These are phyloP conservation scores for Syncephalastrum contaminatum DNA, from an alignment of 371 early-diverging fungal species.

Conservation along the genomic window DNA sequence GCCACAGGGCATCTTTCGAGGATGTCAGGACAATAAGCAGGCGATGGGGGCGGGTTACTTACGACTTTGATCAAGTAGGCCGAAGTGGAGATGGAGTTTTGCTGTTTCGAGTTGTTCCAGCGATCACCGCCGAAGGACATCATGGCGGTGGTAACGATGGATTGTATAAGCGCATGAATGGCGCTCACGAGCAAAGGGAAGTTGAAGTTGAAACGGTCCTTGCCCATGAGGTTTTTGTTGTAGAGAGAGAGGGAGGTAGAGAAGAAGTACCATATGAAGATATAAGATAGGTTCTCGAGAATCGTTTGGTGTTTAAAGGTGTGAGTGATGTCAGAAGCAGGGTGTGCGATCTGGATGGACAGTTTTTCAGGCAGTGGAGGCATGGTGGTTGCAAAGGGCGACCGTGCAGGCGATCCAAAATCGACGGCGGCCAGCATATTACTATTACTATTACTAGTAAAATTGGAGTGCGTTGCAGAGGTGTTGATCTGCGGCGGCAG, in stretches of 20 bases:
- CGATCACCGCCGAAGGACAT: conserved; percentile 45
- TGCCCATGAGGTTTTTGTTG: conserved; percentile 80
- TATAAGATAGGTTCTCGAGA: conserved; percentile 43
- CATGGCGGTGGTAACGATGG: conserved; percentile 50
- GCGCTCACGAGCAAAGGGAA: conserved; percentile 80
- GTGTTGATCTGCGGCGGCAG: no score
- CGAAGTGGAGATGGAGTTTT: conserved; percentile 28
- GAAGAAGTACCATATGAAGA: conserved; percentile 61
- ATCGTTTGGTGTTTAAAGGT: conserved; percentile 17
- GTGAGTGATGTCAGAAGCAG: conserved; percentile 16
- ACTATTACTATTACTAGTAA: neutral
- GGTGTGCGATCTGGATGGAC: conserved; percentile 22
- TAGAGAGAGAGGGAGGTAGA: conserved; percentile 80
- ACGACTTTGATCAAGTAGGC: conserved; percentile 56
- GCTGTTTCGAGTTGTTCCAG: conserved; percentile 34
- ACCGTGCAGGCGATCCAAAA: conserved; percentile 18
- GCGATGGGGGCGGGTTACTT: conserved; percentile 15
- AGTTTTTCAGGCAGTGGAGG: conserved; percentile 25
- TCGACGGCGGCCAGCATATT: conserved; percentile 18
- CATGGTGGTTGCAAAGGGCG: conserved; percentile 17
- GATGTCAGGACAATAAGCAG: conserved; percentile 9
- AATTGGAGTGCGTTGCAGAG: no score
- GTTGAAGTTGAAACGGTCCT: conserved; percentile 71
- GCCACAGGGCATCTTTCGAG: conserved; percentile 74
- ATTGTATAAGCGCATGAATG: conserved; percentile 67